Evolutionary conservation across 140 eudicot genomes (phyloP), one percentile per base, ranked within the genome.

Genomic region (Senecio squalidus): DNA sequence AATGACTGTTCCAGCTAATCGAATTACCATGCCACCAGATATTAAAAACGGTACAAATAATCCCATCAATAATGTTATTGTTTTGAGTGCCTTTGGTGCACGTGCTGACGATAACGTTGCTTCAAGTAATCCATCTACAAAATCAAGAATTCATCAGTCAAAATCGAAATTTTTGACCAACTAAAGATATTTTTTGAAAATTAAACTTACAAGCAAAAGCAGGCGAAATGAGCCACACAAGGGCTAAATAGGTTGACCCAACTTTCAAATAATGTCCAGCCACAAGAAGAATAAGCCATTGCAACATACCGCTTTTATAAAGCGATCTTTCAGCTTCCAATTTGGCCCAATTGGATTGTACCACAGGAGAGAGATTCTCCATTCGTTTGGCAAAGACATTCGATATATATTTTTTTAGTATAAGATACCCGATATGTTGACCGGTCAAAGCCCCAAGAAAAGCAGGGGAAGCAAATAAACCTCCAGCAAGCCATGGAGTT

Each of bases 281-380:
- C 25, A 68, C 61, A 66, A 92, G 63, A 55, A 92, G 74, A 60
- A 92, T 31, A 72, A 92, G 78, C 98, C 98, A 92, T 66, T 87
- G 96, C 50, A 92, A 52, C 49, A 84, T 65, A 45, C 98, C 98
- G 16, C 89, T 70, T 81, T 87, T 92, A 66, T 64, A 92, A 36
- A 92, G 60, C 78, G 95, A 92, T 69, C 98, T 77, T 75, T 92
- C 98, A 22, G 96, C 89, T 70, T 87, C 98, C 58, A 92, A 71
- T 67, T 87, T 82, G 38, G 88, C 86, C 80, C 85, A 62, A 50
- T 69, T 74, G 33, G 69, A 67, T 72, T 62, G 74, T 49, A 77
- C 63, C 62, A 64, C 46, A 33, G 72, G 75, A 47, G 88, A 70
- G 5, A 84, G 39, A 22, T 64, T 78, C 14, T 67, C 72, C 76